These are phyloP conservation scores for Didymella keratinophila DNA, from an alignment of 2,329 filamentous ascomycete genomes.

Conservation along the genomic window DNA sequence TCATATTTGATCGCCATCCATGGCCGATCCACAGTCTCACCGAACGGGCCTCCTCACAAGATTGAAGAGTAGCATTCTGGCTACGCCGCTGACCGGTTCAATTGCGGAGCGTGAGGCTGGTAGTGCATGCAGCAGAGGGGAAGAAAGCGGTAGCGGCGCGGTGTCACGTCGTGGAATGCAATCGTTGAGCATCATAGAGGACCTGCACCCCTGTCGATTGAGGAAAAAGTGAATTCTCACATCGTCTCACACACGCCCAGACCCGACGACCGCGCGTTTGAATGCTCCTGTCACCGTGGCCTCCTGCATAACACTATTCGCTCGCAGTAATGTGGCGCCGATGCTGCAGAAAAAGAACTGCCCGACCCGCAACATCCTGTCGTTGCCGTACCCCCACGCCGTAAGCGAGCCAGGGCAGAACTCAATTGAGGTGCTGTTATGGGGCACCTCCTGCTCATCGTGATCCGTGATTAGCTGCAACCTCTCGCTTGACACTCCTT, in stretches of 20 bases:
- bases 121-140: slow-evolving; percentile 34
- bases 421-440: slow-evolving; percentile 13
- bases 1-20: slow-evolving; percentile 4
- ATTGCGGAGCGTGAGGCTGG: slow-evolving; percentile 38
- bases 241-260: slow-evolving; percentile 31
- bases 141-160: slow-evolving; percentile 24
- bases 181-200: slow-evolving; percentile 29
- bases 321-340: slow-evolving; percentile 34
- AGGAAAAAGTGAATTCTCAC: slow-evolving; percentile 36
- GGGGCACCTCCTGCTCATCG: slow-evolving; percentile 1
- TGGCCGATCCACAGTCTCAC: slow-evolving; percentile 18
- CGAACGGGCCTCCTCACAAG: slow-evolving; percentile 21
- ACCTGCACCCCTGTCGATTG: slow-evolving; percentile 27
- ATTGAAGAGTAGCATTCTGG: slow-evolving; percentile 24
- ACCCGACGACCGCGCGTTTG: slow-evolving; percentile 34
- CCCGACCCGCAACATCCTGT: slow-evolving; percentile 36
- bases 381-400: slow-evolving; percentile 34
- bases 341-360: slow-evolving; percentile 42
- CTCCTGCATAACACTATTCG: slow-evolving; percentile 45
- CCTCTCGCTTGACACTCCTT: slow-evolving; percentile 36
- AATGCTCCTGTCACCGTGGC: slow-evolving; percentile 38
- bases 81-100: slow-evolving; percentile 28
- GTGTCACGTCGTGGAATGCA: slow-evolving; percentile 38
- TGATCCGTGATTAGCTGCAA: slow-evolving; percentile 24
- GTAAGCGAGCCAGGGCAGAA: slow-evolving; percentile 35